Evolutionary conservation across 371 early-diverging fungal genomes (phyloP).

Genomic region (Smittium culicis): DNA sequence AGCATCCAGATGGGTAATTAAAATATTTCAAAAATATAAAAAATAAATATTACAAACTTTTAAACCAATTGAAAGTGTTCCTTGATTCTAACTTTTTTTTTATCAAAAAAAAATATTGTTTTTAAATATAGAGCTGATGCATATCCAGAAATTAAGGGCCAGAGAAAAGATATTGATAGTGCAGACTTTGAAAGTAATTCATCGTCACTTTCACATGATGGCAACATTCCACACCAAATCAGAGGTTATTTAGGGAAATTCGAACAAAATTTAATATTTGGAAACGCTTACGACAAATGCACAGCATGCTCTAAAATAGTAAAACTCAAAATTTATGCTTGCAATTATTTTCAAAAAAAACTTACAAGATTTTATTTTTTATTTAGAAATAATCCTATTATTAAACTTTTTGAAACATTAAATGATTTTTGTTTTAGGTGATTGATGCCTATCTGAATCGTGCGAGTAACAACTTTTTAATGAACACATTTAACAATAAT

Average conservation of each 20-base stretch:
- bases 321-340: conserved; percentile 3
- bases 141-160: conserved; percentile 5
- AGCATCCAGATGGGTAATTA: conserved; percentile 52
- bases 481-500: conserved; percentile 53
- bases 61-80: too few species aligned
- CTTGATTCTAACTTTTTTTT: too few species aligned
- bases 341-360: background rate
- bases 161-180: background rate
- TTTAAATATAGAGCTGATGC: background rate
- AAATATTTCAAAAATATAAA: conserved; percentile 12
- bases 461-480: conserved; percentile 50
- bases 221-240: conserved; percentile 80
- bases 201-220: conserved; percentile 34
- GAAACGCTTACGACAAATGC: conserved; percentile 73
- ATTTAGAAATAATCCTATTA: too few species aligned
- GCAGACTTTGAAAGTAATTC: conserved; percentile 4
- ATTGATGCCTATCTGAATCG: conserved; percentile 44
- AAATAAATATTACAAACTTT: background rate
- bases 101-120: too few species aligned
- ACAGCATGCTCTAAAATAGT: conserved; percentile 75
- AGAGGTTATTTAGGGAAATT: conserved; percentile 79
- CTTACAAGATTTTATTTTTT: background rate
- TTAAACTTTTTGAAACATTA: too few species aligned
- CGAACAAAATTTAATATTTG: conserved; percentile 66
- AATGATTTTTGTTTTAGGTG: conserved; percentile 28